Evolutionary conservation across 140 eudicot genomes (phyloP).

Genomic region (Senecio squalidus): DNA sequence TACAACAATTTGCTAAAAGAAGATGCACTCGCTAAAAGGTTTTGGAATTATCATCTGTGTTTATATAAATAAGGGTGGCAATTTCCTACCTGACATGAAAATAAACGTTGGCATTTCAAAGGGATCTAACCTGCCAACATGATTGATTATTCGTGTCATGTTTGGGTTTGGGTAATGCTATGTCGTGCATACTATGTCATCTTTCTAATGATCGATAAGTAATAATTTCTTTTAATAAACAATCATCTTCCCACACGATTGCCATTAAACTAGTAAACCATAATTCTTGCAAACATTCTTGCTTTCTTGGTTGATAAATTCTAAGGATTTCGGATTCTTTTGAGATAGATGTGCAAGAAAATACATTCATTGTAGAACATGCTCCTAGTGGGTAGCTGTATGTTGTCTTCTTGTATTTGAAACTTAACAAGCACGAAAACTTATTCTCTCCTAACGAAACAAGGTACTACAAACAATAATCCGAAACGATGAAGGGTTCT

Average conservation of each 20-base stretch:
- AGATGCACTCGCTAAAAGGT: neutral
- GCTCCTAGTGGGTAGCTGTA: neutral
- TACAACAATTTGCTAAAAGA: neutral
- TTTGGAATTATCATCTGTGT: too few species aligned
- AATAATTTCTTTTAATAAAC: neutral
- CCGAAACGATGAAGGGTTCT: neutral
- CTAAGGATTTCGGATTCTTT: neutral
- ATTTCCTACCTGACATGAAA: too few species aligned
- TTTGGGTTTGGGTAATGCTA: too few species aligned
- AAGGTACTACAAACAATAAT: neutral
- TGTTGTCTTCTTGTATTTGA: constrained; percentile 4
- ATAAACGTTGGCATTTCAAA: too few species aligned
- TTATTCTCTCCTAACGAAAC: neutral
- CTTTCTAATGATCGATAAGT: neutral
- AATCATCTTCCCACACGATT: constrained; percentile 4
- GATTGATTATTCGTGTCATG: too few species aligned
- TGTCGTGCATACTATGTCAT: too few species aligned
- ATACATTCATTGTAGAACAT: neutral
- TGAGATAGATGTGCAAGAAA: neutral
- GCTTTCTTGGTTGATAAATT: neutral
- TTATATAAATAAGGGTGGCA: too few species aligned
- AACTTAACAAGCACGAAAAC: too few species aligned
- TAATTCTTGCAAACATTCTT: neutral
- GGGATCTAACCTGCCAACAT: too few species aligned
- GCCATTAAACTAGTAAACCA: neutral